Evolutionary conservation across 2,329 filamentous ascomycete species (phyloP).

Genomic region (Hyphodiscus sp.): DNA sequence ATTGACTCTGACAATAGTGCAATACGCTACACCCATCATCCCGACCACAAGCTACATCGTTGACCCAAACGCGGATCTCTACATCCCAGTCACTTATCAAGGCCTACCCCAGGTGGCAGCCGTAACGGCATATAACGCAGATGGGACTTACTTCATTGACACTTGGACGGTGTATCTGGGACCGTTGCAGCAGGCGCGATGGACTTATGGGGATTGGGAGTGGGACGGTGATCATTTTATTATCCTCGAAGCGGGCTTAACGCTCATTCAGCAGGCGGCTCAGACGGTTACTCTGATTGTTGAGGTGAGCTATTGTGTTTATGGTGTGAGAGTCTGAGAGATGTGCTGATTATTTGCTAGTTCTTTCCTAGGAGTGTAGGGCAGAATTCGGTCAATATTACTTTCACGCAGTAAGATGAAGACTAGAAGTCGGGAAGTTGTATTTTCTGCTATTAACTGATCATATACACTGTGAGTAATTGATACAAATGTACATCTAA

Average conservation of each 20-base stretch:
- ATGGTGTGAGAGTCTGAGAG: not conserved
- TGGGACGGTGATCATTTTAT: slow-evolving; percentile 42
- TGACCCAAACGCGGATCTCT: slow-evolving; percentile 25
- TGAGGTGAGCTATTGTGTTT: slow-evolving; percentile 26
- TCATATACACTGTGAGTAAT: no score
- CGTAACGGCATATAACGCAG: slow-evolving; percentile 41
- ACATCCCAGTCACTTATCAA: slow-evolving; percentile 45
- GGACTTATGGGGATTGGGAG: slow-evolving; percentile 44
- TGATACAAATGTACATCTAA: no score
- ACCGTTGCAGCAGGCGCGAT: slow-evolving; percentile 42
- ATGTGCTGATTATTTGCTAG: slow-evolving; percentile 23
- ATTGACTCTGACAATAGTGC: slow-evolving; percentile 42
- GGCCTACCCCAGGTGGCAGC: slow-evolving; percentile 45
- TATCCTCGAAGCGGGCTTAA: slow-evolving; percentile 38
- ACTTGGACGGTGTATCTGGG: slow-evolving; percentile 50
- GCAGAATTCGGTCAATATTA: slow-evolving; percentile 42
- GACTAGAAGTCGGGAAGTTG: no score
- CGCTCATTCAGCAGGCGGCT: slow-evolving; percentile 39
- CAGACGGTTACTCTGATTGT: slow-evolving; percentile 43
- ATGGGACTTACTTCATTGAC: slow-evolving; percentile 46
- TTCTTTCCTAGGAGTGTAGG: slow-evolving; percentile 45
- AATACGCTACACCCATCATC: slow-evolving; percentile 42
- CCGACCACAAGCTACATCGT: slow-evolving; percentile 9
- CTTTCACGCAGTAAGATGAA: slow-evolving; percentile 28
- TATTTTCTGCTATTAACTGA: no score